Evolutionary conservation across 345 rosid species (phyloP), one percentile per base, ranked within the genome.

Genomic region (Excoecaria agallocha): DNA sequence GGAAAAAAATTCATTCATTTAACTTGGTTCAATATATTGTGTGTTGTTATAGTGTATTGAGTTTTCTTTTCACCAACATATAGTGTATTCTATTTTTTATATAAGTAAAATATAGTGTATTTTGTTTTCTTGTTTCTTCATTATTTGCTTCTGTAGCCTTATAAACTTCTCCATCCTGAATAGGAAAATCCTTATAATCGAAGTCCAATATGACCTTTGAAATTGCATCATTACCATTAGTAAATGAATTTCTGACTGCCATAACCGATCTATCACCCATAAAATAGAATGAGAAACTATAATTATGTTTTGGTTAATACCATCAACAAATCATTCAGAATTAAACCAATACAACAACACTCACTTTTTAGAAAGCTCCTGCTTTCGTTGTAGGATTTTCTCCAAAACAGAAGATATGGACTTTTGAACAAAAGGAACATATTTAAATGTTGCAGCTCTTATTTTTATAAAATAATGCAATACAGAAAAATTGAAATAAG

Each of bases 391-490:
- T 12, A 97, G 79, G 71, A 94, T 92, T 84, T 91, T 94, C 84
- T 92, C 97, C 83, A 94, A 70, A 75, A 94, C 78, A 10, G 92
- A 86, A 56, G 97, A 91, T 77, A 94, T 86, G 0, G 97, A 90
- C 82, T 88, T 92, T 24, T 85, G 85, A 70, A 92, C 89, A 55
- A 86, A 45, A 30, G 95, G 91, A 25, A 73, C 80, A 1, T 93
- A 91, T 70, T 82, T 83, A 87, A 94, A 94, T 1, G 97, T 81
- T 22, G 93, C 93, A 72, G 89, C 93, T 77, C 90, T 73, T 12
- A 92, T 87, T 82, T 92, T 97, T 94, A 73, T 30, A 68, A 76
- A 48, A 69, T 58, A 7, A n/a, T 48, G 52, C 38, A 25, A 25
- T 54, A 72, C 38, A 76, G 30, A 30, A 77, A 22, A 50, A 41